Evolutionary conservation across 148 eudicot genomes (phyloP).

Genomic region (Vaccinium myrtillus): DNA sequence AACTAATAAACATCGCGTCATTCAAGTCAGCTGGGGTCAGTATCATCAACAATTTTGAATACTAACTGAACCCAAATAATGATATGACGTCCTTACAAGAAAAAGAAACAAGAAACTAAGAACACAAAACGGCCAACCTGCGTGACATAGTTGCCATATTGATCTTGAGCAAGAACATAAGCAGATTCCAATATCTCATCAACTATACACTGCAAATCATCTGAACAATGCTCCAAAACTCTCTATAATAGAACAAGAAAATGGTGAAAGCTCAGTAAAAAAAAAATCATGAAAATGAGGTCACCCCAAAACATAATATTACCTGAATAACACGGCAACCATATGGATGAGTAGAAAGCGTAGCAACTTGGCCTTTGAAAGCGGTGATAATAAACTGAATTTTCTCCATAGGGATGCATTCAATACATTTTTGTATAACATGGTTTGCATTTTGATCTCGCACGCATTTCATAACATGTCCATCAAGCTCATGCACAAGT

Average conservation of each 20-base stretch:
- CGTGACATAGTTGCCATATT: constrained; percentile 93
- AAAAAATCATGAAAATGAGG: neutral
- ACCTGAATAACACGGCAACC: constrained; percentile 99
- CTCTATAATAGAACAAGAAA: constrained; percentile 39
- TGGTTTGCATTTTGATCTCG: constrained; percentile 97
- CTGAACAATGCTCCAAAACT: constrained; percentile 78
- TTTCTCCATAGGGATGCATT: constrained; percentile 67
- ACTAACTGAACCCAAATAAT: neutral
- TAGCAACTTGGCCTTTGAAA: constrained; percentile 72
- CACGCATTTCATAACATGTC: constrained; percentile 81
- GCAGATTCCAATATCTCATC: constrained; percentile 89
- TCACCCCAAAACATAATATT: neutral
- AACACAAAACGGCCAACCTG: constrained; percentile 53
- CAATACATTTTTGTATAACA: constrained; percentile 92
- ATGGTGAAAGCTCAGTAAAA: neutral
- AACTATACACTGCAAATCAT: constrained; percentile 62
- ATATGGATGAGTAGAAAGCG: constrained; percentile 87
- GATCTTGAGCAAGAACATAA: constrained; percentile 82
- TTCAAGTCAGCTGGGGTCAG: neutral
- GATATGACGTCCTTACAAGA: neutral
- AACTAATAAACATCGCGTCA: neutral
- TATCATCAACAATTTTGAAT: neutral
- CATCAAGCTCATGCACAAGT: constrained; percentile 85
- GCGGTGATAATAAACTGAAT: constrained; percentile 73
- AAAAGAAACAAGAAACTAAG: neutral